Base-by-base conservation (phyloP, 1,139 yeast species). In the Wickerhamomyces sp. region DNA sequence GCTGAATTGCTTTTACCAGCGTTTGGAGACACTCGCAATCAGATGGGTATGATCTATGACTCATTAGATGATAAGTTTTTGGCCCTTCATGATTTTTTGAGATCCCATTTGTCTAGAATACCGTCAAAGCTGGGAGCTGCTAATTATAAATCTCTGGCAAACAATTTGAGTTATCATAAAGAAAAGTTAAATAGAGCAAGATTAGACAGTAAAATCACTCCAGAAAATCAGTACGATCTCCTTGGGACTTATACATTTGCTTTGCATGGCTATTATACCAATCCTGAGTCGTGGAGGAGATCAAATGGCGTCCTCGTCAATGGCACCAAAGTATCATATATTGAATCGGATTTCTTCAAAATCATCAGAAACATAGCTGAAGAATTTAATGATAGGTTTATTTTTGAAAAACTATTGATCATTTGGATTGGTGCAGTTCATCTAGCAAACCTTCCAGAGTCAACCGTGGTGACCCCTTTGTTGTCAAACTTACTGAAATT, bases 21-120 rank as follows among this genome's bases (percentile, higher is more conserved):
- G 1, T 65, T 78, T 41, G 82, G 82, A 42, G 88, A 80, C 49
- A 79, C 87, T 1, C 76, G 76, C 50, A 76, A 76, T 48, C 85
- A 80, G 49, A 70, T 77, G 38, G 88, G 86, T 7, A 72, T 81
- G 62, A 70, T 81, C 17, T 70, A 72, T 45, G 61, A 65, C 35
- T 58, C 65, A 19, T 61, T 64, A 31, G 64, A 63, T 31, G 65
- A 66, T 43, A 59, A 60, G 31, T 64, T 73, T 15, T 50, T 58
- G 31, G 72, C 73, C 1, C 60, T 65, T 13, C 69, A 71, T 51
- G 69, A 83, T 68, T 78, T 81, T 41, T 58, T 76, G 34, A 67
- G 89, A 47, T 77, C 87, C 1, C 70, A 74, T 7, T 62, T 72
- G 41, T 72, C 88, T 3, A 69, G 85, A 44, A 66, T 74, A 1